Evolutionary conservation across 768 basidiomycete genomes (phyloP).

Genomic region (Nidula microcarpa): DNA sequence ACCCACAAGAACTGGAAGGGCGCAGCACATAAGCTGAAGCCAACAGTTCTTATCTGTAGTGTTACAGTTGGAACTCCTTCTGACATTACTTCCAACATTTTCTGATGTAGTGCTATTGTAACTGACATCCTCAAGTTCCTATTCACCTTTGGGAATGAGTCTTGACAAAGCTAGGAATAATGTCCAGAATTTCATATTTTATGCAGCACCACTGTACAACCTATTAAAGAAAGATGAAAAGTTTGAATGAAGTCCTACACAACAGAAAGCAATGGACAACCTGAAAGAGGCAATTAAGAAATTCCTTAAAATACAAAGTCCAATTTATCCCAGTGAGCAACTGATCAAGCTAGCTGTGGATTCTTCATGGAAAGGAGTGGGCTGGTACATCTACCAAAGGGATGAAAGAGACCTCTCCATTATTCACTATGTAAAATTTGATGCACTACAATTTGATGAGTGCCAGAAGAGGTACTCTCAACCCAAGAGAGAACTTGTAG

Average conservation of each 20-base stretch:
- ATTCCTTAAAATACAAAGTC: constrained; percentile 1
- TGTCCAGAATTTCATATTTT: constrained; percentile 15
- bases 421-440: constrained; percentile 24
- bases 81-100: no score
- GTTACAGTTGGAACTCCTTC: no score
- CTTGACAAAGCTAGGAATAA: constrained; percentile 17
- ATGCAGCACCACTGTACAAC: constrained; percentile 10
- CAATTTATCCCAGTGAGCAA: constrained; percentile 1
- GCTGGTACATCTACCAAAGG: constrained; percentile 32
- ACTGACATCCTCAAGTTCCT: no score
- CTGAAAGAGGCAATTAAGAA: constrained; percentile 7
- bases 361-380: constrained; percentile 20
- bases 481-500: constrained; percentile 36
- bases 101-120: no score
- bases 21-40: no score
- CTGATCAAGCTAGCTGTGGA: constrained; percentile 1
- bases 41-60: no score
- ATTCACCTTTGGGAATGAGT: no score
- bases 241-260: constrained; percentile 12
- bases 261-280: constrained; percentile 4
- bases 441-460: constrained; percentile 33
- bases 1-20: no score
- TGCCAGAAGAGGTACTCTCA: constrained; percentile 30
- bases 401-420: constrained; percentile 12
- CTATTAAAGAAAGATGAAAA: constrained; percentile 16